phyloP scores from a whole-genome alignment of 768 basidiomycete genomes.

The Filobasidium floriforme region DNA sequence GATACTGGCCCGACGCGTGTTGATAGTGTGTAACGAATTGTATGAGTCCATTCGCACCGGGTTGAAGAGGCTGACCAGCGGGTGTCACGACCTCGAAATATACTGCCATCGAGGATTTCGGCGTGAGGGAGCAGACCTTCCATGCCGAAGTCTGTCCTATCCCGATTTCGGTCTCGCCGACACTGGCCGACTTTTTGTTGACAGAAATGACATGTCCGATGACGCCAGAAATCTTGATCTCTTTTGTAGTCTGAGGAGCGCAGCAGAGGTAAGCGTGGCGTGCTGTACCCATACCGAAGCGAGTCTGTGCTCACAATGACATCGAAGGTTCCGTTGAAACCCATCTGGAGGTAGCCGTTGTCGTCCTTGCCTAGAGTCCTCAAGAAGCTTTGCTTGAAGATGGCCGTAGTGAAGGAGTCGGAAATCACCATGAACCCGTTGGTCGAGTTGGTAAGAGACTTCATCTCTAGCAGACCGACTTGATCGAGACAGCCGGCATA shows the following conservation, averaged over 20 bases:
- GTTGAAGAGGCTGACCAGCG: conserved; percentile 82
- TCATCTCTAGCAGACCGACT: conserved; percentile 96
- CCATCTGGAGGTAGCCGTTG: conserved; percentile 87
- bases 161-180: conserved; percentile 98
- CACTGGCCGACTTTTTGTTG: conserved; percentile 90
- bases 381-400: conserved; percentile 97
- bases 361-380: conserved; percentile 87
- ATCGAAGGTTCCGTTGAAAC: conserved; percentile 97
- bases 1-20: conserved; percentile 88
- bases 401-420: conserved; percentile 93
- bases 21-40: conserved; percentile 99
- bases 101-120: conserved; percentile 77
- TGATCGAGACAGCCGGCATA: conserved; percentile 98
- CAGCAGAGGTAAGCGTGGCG: not conserved
- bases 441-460: conserved; percentile 84
- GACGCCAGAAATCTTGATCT: conserved; percentile 93
- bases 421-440: conserved; percentile 94
- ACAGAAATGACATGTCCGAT: conserved; percentile 97
- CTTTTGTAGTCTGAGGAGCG: conserved; percentile 76
- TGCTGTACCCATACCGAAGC: not conserved
- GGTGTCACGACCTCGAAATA: conserved; percentile 99
- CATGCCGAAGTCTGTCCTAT: conserved; percentile 97
- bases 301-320: conserved; percentile 62
- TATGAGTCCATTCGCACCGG: conserved; percentile 77
- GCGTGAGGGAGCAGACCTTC: conserved; percentile 87